A percentile compares a stretch with the other conserved stretches of the same genome.
These are phyloP conservation scores for Tulasnella sp. DNA, from an alignment of 768 basidiomycete genomes.

Conservation along the genomic window DNA sequence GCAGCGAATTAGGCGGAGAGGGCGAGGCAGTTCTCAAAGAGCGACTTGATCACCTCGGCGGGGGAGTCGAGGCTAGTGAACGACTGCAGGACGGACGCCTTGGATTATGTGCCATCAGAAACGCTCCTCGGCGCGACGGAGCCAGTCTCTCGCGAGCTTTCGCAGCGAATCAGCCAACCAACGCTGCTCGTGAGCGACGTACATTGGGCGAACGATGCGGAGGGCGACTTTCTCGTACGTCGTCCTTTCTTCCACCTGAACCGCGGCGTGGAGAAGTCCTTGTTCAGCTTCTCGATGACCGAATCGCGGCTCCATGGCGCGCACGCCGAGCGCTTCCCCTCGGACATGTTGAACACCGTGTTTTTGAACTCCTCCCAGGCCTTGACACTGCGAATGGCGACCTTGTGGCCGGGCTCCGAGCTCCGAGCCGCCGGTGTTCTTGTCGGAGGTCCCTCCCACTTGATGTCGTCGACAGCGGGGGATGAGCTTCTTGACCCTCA, in stretches of 20 bases:
- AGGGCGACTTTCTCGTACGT: slow-evolving; percentile 94
- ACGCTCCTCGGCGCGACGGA: slow-evolving; percentile 88
- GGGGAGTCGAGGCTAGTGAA: slow-evolving; percentile 79
- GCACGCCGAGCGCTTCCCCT: slow-evolving; percentile 91
- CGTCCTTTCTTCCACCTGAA: slow-evolving; percentile 99
- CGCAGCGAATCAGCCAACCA: slow-evolving; percentile 90
- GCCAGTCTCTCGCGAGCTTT: slow-evolving; percentile 93
- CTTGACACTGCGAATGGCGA: slow-evolving; percentile 86
- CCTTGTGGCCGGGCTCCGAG: slow-evolving; percentile 99
- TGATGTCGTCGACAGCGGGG: slow-evolving; percentile 81
- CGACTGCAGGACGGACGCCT: too few relatives aligned
- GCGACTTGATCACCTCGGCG: slow-evolving; percentile 53
- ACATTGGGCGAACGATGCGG: slow-evolving; percentile 90
- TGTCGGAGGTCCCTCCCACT: slow-evolving; percentile 94
- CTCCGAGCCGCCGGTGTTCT: slow-evolving; percentile 93
- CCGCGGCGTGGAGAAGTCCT: slow-evolving; percentile 93
- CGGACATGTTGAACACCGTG: slow-evolving; percentile 90
- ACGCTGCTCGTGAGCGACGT: slow-evolving; percentile 76
- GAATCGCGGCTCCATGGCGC: slow-evolving; percentile 64
- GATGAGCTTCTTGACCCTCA: slow-evolving; percentile 93
- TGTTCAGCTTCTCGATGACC: slow-evolving; percentile 75
- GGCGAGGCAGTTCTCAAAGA: slow-evolving; percentile 64
- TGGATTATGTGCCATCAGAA: slow-evolving; percentile 73
- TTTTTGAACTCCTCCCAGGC: slow-evolving; percentile 99
- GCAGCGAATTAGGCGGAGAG: slow-evolving; percentile 80